Evolutionary conservation across 2,329 filamentous ascomycete species (phyloP), one percentile per base, ranked within the genome.

Genomic region (Pyrenophora teres): DNA sequence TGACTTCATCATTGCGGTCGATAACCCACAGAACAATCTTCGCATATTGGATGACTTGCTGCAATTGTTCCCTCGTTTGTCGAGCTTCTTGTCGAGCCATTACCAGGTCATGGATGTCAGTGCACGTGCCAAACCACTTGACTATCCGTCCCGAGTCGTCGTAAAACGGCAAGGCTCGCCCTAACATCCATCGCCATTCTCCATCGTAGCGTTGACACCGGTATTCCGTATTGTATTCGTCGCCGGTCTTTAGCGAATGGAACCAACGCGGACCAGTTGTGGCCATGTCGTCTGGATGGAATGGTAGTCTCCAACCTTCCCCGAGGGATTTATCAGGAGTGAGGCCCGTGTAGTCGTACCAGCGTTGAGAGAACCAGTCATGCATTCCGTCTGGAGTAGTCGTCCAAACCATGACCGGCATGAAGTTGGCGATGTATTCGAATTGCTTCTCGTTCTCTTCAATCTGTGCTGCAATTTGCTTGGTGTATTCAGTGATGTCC

Each of bases 71-170:
- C n/a, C 85, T 81, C 15, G 83, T 87, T 50, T 84, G 80, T 54
- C 84, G 85, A 13, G 87, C 87, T 41, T 81, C 81, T 54, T 87
- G 79, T 52, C 87, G 85, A 12, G 87, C 82, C 64, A 88, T 80
- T 3, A 92, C 86, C 37, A 85, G 80, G 55, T 92, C 88, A 64
- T 92, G 86, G 15, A 92, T 88, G 57, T 93, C 89, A 10, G 89
- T 92, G 63, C 87, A 91, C 1, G 88, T 91, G 13, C 88, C 89
- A 62, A 89, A 90, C 89, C 89, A 92, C 66, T 89, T 90, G 52
- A 89, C 79, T 41, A 92, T 90, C 40, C 81, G 76, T 2, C 87
- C 87, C 0, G 83, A 83, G 38, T 86, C 81, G 53, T 90, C 84
- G 33, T 80, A 80, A 62, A 91, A 79, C 0, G 89, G 88, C 12